phyloP scores from a whole-genome alignment of 1,139 yeast species.

The Eremothecium gossypii region DNA sequence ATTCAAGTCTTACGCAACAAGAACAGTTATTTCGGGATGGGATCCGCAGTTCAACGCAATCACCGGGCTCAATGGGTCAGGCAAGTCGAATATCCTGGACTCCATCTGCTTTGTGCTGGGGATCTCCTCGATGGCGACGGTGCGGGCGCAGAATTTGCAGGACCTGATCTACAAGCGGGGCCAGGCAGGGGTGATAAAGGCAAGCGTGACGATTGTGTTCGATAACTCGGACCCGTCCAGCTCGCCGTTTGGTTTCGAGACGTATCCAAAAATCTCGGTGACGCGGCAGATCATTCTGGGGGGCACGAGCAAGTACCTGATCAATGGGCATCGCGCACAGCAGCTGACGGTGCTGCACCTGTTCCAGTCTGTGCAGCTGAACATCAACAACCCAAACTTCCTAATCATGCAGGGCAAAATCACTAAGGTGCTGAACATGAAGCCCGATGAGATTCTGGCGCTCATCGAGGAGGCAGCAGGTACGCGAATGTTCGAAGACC shows the following conservation, averaged over 20 bases:
- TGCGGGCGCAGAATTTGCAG: slow-evolving; percentile 85
- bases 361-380: slow-evolving; percentile 90
- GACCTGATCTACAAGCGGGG: slow-evolving; percentile 95
- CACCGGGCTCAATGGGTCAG: slow-evolving; percentile 96
- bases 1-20: slow-evolving; percentile 92
- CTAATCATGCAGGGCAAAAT: slow-evolving; percentile 98
- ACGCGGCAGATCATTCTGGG: slow-evolving; percentile 89
- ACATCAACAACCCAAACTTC: slow-evolving; percentile 93
- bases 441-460: slow-evolving; percentile 79
- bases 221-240: slow-evolving; percentile 69
- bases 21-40: slow-evolving; percentile 94
- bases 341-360: slow-evolving; percentile 85
- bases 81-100: slow-evolving; percentile 89
- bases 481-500: slow-evolving; percentile 88
- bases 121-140: slow-evolving; percentile 86
- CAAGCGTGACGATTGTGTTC: slow-evolving; percentile 92
- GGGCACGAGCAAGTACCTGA: slow-evolving; percentile 83
- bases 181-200: slow-evolving; percentile 96
- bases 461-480: slow-evolving; percentile 98
- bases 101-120: slow-evolving; percentile 98
- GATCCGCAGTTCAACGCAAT: slow-evolving; percentile 95
- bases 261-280: slow-evolving; percentile 71
- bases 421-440: slow-evolving; percentile 95
- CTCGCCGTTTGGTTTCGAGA: slow-evolving; percentile 85
- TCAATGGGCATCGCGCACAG: slow-evolving; percentile 94